A percentile compares a stretch with the other conserved stretches of the same genome.
Evolutionary conservation across 2,329 filamentous ascomycete genomes (phyloP).

Genomic region (Incumbomyces delicatus): DNA sequence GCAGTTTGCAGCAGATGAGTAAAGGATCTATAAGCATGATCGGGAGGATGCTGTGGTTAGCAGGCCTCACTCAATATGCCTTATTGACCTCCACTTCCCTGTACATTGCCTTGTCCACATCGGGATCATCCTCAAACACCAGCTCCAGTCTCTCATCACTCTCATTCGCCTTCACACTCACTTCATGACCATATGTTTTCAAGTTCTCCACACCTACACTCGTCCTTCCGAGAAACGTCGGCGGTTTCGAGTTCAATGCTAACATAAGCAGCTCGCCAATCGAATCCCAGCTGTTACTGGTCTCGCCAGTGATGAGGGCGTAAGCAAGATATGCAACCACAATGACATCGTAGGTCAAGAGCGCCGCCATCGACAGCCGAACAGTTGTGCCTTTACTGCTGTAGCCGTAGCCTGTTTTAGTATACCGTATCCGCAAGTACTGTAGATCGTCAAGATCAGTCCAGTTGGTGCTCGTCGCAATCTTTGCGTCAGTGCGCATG

Average conservation of each 20-base stretch:
- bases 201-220: constrained; percentile 9
- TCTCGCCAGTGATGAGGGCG: constrained; percentile 4
- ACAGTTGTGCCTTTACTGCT: background rate
- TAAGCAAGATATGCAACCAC: constrained; percentile 3
- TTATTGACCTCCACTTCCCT: no score
- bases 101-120: no score
- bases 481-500: no score
- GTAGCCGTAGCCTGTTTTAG: no score
- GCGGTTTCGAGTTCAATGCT: constrained; percentile 6
- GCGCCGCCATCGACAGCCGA: background rate
- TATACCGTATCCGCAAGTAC: no score
- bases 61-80: no score
- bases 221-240: constrained; percentile 1
- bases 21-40: background rate
- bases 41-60: no score
- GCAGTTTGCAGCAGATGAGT: background rate
- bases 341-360: constrained; percentile 1
- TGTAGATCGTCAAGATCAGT: background rate
- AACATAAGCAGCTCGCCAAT: constrained; percentile 8
- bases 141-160: constrained; percentile 7
- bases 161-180: constrained; percentile 8
- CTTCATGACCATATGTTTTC: constrained; percentile 4
- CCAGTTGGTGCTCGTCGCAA: background rate
- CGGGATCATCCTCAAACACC: constrained; percentile 8
- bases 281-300: constrained; percentile 8